phyloP scores from a whole-genome alignment of 768 basidiomycete species.

The Leucosporidium scottii region DNA sequence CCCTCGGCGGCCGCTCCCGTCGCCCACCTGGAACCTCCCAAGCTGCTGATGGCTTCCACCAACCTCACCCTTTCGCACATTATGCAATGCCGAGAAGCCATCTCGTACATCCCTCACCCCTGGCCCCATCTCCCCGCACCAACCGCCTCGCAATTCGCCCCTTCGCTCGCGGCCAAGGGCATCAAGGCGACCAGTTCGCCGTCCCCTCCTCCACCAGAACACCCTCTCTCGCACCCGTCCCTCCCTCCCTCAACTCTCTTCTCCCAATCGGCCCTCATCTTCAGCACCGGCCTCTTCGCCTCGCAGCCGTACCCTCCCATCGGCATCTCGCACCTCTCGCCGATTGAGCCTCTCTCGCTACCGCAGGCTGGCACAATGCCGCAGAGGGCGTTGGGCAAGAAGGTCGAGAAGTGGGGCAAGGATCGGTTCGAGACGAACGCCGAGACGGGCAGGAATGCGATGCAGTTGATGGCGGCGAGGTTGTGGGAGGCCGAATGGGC shows the following conservation, averaged over 20 bases:
- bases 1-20: neutral
- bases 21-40: slow-evolving; percentile 26
- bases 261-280: slow-evolving; percentile 33
- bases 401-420: slow-evolving; percentile 24
- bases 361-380: slow-evolving; percentile 10
- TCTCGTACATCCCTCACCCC: slow-evolving; percentile 31
- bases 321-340: slow-evolving; percentile 8
- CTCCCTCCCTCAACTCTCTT: slow-evolving; percentile 29
- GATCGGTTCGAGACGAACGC: slow-evolving; percentile 29
- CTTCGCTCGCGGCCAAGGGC: neutral
- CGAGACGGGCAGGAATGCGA: slow-evolving; percentile 18
- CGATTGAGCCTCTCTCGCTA: slow-evolving; percentile 7
- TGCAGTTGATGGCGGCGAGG: slow-evolving; percentile 21
- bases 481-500: slow-evolving; percentile 14
- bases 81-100: slow-evolving; percentile 31
- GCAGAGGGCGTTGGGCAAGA: slow-evolving; percentile 22
- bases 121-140: slow-evolving; percentile 22
- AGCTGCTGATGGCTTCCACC: slow-evolving; percentile 32
- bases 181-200: neutral
- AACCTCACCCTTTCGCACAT: slow-evolving; percentile 30
- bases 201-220: neutral
- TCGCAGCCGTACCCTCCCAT: slow-evolving; percentile 17
- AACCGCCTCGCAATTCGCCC: neutral
- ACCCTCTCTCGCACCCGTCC: slow-evolving; percentile 28
- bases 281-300: slow-evolving; percentile 26